A percentile compares a stretch with the other conserved stretches of the same genome.
phyloP scores from a whole-genome alignment of 163 green algal species.

The Prototheca cutis region DNA sequence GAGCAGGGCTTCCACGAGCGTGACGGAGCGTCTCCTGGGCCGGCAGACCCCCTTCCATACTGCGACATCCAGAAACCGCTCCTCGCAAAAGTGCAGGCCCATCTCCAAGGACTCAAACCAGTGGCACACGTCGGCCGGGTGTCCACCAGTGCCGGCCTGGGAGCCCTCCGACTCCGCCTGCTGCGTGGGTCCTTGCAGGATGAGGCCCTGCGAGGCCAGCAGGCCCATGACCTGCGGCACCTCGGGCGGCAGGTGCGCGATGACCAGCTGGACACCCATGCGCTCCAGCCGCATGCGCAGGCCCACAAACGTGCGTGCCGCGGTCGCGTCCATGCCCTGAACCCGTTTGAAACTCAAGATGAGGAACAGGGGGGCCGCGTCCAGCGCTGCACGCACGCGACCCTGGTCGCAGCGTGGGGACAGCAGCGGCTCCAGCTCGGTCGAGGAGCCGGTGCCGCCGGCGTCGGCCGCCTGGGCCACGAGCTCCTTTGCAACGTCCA shows the following conservation, averaged over 20 bases:
- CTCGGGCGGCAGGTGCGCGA: conserved; percentile 17
- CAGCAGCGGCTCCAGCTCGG: too few relatives aligned
- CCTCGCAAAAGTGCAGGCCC: conserved; percentile 38
- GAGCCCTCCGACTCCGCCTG: background rate
- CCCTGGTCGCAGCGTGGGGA: background rate
- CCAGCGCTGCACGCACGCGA: conserved; percentile 11
- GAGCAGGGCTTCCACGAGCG: conserved; percentile 19
- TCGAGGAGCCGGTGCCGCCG: too few relatives aligned
- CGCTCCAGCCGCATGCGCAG: conserved; percentile 22
- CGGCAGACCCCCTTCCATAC: conserved; percentile 10
- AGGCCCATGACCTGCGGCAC: conserved; percentile 3
- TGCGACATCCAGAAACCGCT: conserved; percentile 31
- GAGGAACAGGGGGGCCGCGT: conserved; percentile 29
- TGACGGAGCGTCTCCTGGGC: conserved; percentile 7
- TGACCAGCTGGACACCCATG: conserved; percentile 20
- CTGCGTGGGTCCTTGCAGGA: conserved; percentile 7
- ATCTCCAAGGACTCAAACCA: conserved; percentile 26
- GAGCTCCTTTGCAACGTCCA: conserved; percentile 4
- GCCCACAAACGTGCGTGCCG: conserved; percentile 47
- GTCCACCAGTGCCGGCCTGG: background rate
- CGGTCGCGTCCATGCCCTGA: conserved; percentile 53
- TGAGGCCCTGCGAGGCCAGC: conserved; percentile 18
- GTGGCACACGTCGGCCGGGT: background rate
- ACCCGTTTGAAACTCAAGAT: conserved; percentile 45
- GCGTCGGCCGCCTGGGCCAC: too few relatives aligned